Base-by-base conservation (phyloP, 306 rosid species). In the Dalbergia oliveri region DNA sequence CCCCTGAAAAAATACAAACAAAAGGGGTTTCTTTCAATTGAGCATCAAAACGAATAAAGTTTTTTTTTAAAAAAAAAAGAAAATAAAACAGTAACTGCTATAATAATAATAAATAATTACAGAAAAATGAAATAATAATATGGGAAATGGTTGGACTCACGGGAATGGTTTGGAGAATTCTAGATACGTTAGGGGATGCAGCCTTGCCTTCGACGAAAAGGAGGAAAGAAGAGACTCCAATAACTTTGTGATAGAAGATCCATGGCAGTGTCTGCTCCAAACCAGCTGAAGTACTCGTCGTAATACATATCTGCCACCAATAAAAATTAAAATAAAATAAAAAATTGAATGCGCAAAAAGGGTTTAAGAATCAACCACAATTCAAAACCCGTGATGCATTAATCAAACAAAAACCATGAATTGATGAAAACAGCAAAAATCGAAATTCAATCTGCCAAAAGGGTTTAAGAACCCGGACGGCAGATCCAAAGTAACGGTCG, bases 171-270 rank as follows among this genome's bases (percentile, higher is more conserved):
- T 93, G 93, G 72, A 95, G 85, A 66, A 93, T 92, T 83, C 86
- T 87, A 35, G 98, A 77, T 49, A 95, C 94, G 77, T 90, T 86
- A n/a, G 93, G 85, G 2, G 96, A 85, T 15, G 99, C 96, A 77
- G 99, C 99, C 78, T 91, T 93, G 78, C 97, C 99, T 87, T 95
- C 99, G 23, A 95, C 98, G 41, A 95, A 95, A 72, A 95, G 96
- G 21, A 91, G 83, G 69, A 93, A 95, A 79, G 11, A 89, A 0
- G 99, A 90, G 77, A 95, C 99, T 78, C 99, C 99, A 71, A 95
- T 83, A 35, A 95, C 94, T 85, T 93, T 95, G 77, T 95, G 99
- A 86, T 91, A 95, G 84, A 84, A 95, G 69, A 95, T 89, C 99
- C 99, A 93, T 1, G 99, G 99, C 84, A 95, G 87, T 50, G 83